Conservation (phyloP, 345 rosid species). For the Zanthoxylum bungeanum region DNA sequence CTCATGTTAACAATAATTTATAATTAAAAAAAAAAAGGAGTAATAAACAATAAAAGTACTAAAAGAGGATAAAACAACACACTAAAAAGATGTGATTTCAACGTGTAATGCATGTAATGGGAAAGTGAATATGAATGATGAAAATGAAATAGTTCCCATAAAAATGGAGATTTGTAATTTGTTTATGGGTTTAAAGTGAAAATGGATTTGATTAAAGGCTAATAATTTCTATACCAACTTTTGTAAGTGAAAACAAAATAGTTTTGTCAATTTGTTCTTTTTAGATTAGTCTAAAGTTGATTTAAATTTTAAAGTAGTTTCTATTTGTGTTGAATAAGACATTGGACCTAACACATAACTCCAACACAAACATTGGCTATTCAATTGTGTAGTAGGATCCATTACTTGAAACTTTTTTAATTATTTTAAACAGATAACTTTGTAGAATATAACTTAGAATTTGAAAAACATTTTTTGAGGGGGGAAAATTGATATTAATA, state of each 20-base stretch:
- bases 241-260: background rate
- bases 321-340: background rate
- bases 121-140: background rate
- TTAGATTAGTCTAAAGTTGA: background rate
- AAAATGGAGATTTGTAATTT: background rate
- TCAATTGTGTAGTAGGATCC: too few species aligned
- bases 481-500: too few species aligned
- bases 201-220: conserved; percentile 7
- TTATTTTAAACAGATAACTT: too few species aligned
- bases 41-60: too few species aligned
- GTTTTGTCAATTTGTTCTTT: background rate
- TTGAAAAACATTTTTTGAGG: too few species aligned
- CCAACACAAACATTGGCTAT: background rate
- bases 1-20: too few species aligned
- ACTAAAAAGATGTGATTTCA: background rate
- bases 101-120: background rate
- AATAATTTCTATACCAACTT: background rate
- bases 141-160: background rate
- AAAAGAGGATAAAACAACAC: background rate
- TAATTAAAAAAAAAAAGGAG: too few species aligned
- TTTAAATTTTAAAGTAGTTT: background rate
- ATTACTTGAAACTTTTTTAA: too few species aligned
- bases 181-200: background rate
- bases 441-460: too few species aligned
- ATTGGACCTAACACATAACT: background rate